A percentile compares a stretch with the other conserved stretches of the same genome.
Evolutionary conservation across 1,284 basidiomycete genomes (phyloP).

Genomic region (Peniophora sp.): DNA sequence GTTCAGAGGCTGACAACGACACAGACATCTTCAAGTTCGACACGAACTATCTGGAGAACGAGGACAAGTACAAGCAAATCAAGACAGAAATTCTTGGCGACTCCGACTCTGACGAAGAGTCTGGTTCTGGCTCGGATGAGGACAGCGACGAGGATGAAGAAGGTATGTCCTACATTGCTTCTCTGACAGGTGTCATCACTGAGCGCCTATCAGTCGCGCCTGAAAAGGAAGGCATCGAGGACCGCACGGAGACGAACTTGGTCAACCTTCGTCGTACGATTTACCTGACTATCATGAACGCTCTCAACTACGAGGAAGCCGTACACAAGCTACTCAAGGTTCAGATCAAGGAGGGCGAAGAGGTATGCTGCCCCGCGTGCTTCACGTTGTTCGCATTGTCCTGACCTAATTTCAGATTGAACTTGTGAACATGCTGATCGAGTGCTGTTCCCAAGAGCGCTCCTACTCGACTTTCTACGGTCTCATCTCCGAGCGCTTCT

Average conservation of each 20-base stretch:
- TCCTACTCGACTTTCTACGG: constrained; percentile 97
- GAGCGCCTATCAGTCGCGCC: constrained; percentile 38
- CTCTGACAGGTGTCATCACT: constrained; percentile 10
- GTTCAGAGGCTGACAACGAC: constrained; percentile 7
- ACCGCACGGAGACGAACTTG: constrained; percentile 91
- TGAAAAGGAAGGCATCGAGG: constrained; percentile 86
- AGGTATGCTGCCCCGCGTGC: constrained; percentile 45
- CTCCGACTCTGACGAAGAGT: constrained; percentile 60
- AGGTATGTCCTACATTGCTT: constrained; percentile 20
- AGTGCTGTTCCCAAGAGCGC: constrained; percentile 98
- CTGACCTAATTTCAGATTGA: constrained; percentile 58
- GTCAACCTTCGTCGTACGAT: constrained; percentile 93
- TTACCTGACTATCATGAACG: constrained; percentile 98
- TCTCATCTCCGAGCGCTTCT: constrained; percentile 91
- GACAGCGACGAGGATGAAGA: constrained; percentile 60
- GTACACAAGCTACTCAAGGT: constrained; percentile 97
- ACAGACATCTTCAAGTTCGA: constrained; percentile 95
- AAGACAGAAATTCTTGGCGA: constrained; percentile 92
- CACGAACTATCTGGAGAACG: constrained; percentile 82
- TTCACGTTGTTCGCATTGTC: background rate
- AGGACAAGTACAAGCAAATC: constrained; percentile 89
- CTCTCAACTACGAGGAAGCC: constrained; percentile 96
- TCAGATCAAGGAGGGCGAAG: constrained; percentile 85
- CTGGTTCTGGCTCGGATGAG: constrained; percentile 47
- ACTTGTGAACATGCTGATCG: constrained; percentile 96